These are phyloP conservation scores for Arthrobotrys iridis DNA, from an alignment of 2,329 filamentous ascomycete genomes.

Conservation along the genomic window DNA sequence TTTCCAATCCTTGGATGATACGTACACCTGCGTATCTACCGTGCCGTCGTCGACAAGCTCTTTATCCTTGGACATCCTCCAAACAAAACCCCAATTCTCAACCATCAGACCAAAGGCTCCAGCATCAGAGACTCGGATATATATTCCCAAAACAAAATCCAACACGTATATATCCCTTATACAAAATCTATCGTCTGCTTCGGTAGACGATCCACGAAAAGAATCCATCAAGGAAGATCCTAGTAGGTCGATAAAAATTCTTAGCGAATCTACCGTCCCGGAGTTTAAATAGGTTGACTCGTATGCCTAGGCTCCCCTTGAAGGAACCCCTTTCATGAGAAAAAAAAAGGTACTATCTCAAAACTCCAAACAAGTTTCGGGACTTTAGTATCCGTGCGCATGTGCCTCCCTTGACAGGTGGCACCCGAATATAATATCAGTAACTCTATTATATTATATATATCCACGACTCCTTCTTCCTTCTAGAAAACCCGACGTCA, in stretches of 20 bases:
- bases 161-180: conserved; percentile 23
- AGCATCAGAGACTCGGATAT: conserved; percentile 15
- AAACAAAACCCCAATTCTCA: conserved; percentile 2
- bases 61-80: conserved; percentile 9
- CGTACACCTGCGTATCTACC: conserved; percentile 31
- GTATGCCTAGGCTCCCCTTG: conserved; percentile 17
- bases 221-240: conserved; percentile 32
- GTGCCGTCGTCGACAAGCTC: conserved; percentile 22
- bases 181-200: conserved; percentile 4
- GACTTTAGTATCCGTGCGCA: conserved; percentile 35
- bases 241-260: conserved; percentile 25
- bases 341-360: conserved; percentile 38
- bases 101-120: conserved; percentile 6
- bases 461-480: conserved; percentile 1
- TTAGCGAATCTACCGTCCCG: conserved; percentile 45
- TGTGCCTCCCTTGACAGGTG: conserved; percentile 36
- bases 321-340: conserved; percentile 19
- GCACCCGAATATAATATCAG: conserved; percentile 43
- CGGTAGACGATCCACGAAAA: conserved; percentile 31
- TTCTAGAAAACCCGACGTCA: conserved; percentile 49
- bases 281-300: conserved; percentile 20
- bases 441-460: conserved; percentile 32
- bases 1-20: conserved; percentile 18
- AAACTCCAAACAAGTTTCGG: conserved; percentile 42
- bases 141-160: conserved; percentile 19